Evolutionary conservation across 352 stramenopile genomes (phyloP).

Genomic region (Pythium guiyangense): DNA sequence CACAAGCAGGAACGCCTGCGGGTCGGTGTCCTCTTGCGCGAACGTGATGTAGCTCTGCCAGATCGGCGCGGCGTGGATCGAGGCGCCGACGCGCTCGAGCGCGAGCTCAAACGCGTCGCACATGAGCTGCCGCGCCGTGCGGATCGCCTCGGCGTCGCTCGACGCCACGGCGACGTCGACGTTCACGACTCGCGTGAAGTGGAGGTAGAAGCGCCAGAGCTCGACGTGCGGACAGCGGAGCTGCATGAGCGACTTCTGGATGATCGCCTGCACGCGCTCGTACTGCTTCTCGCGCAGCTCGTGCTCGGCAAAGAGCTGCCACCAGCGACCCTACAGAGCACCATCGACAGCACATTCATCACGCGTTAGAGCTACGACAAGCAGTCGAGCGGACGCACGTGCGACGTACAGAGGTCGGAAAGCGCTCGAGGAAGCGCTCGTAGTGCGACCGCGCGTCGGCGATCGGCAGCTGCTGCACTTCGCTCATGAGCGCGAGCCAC

Average conservation of each 20-base stretch:
- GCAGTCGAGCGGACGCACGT: no score
- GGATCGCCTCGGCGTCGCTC: slow-evolving; percentile 50
- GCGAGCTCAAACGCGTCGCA: slow-evolving; percentile 80
- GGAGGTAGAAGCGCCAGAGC: slow-evolving; percentile 85
- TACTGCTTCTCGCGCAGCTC: slow-evolving; percentile 84
- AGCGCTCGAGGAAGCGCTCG: slow-evolving; percentile 65
- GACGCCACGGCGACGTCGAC: slow-evolving; percentile 69
- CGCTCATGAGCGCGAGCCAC: slow-evolving; percentile 76
- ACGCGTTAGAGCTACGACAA: no score
- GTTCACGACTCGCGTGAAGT: slow-evolving; percentile 84
- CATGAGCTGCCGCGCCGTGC: slow-evolving; percentile 69
- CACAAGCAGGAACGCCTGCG: slow-evolving; percentile 68
- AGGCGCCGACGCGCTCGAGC: slow-evolving; percentile 76
- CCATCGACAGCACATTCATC: no score
- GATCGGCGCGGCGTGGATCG: slow-evolving; percentile 69
- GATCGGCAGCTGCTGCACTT: slow-evolving; percentile 64
- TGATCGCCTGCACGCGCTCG: slow-evolving; percentile 83
- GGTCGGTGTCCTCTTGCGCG: slow-evolving; percentile 69
- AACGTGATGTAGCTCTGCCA: slow-evolving; percentile 85
- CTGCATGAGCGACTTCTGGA: slow-evolving; percentile 87
- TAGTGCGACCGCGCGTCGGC: slow-evolving; percentile 71
- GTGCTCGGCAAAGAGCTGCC: slow-evolving; percentile 84
- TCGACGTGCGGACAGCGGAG: slow-evolving; percentile 78
- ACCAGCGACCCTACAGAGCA: slow-evolving; percentile 56
- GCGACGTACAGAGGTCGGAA: slow-evolving; percentile 56